phyloP scores from a whole-genome alignment of 1,139 yeast species.

The Candida sp. region DNA sequence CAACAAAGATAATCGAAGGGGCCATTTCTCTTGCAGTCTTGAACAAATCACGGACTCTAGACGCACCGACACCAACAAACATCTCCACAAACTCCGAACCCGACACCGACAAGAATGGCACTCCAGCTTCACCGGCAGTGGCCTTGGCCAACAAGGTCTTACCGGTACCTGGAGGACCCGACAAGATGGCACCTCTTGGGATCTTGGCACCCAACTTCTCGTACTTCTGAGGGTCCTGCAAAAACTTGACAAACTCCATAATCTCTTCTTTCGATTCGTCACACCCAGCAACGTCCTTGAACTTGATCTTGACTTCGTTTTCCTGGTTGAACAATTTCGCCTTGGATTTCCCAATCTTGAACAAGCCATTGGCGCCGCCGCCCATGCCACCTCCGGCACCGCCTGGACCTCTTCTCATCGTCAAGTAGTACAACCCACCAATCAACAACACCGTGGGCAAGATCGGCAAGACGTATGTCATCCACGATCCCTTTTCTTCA shows the following conservation, averaged over 20 bases:
- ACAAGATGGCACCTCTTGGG: constrained; percentile 82
- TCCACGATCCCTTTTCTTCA: constrained; percentile 61
- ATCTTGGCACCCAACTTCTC: constrained; percentile 82
- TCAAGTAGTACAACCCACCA: constrained; percentile 74
- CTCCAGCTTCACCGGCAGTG: constrained; percentile 88
- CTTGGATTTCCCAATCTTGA: constrained; percentile 68
- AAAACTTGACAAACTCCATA: constrained; percentile 82
- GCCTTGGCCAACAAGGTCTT: constrained; percentile 82
- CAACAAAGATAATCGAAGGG: constrained; percentile 79
- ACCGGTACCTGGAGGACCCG: constrained; percentile 92
- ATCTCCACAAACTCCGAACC: constrained; percentile 84
- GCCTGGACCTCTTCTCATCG: constrained; percentile 57
- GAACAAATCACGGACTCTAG: constrained; percentile 81
- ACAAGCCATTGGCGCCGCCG: constrained; percentile 63
- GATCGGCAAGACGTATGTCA: constrained; percentile 60
- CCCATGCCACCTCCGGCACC: constrained; percentile 35
- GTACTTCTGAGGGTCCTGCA: constrained; percentile 74
- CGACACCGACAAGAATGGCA: constrained; percentile 81
- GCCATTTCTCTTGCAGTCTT: constrained; percentile 82
- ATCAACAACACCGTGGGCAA: constrained; percentile 73
- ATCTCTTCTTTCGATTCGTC: constrained; percentile 85
- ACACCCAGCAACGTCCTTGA: constrained; percentile 84
- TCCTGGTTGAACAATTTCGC: constrained; percentile 76
- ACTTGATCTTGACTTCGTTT: constrained; percentile 70
- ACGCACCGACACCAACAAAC: constrained; percentile 88